phyloP scores from a whole-genome alignment of 768 basidiomycete genomes.

The Mycena rebaudengoi region DNA sequence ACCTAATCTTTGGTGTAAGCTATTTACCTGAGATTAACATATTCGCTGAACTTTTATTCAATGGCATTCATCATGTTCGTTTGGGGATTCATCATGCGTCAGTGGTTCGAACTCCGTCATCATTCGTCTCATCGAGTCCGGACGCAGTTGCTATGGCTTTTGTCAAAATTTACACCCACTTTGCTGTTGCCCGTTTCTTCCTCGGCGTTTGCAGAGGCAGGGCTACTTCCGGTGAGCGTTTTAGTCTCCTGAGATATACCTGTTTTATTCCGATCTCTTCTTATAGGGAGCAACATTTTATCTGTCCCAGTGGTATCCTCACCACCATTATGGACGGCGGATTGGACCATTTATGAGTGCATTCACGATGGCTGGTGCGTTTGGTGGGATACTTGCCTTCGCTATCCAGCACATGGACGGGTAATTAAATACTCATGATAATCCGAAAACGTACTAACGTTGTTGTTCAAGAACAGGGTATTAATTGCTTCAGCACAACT shows the following conservation, averaged over 20 bases:
- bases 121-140: background rate
- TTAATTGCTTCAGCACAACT: no score
- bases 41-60: background rate
- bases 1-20: conserved; percentile 13
- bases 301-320: conserved; percentile 12
- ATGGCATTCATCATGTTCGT: conserved; percentile 11
- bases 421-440: no score
- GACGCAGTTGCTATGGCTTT: conserved; percentile 8
- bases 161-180: background rate
- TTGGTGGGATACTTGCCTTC: conserved; percentile 3
- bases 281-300: conserved; percentile 12
- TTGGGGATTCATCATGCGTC: conserved; percentile 13
- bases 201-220: conserved; percentile 4
- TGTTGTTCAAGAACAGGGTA: no score
- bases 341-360: conserved; percentile 12
- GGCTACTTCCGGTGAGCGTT: background rate
- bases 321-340: background rate
- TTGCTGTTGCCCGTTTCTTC: conserved; percentile 4
- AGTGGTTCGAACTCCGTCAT: background rate
- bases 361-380: conserved; percentile 4
- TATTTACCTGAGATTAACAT: background rate
- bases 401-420: conserved; percentile 6
- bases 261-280: background rate
- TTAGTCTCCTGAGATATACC: background rate
- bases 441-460: no score